phyloP scores from a whole-genome alignment of 306 rosid species.

The Prinsepia uniflora region DNA sequence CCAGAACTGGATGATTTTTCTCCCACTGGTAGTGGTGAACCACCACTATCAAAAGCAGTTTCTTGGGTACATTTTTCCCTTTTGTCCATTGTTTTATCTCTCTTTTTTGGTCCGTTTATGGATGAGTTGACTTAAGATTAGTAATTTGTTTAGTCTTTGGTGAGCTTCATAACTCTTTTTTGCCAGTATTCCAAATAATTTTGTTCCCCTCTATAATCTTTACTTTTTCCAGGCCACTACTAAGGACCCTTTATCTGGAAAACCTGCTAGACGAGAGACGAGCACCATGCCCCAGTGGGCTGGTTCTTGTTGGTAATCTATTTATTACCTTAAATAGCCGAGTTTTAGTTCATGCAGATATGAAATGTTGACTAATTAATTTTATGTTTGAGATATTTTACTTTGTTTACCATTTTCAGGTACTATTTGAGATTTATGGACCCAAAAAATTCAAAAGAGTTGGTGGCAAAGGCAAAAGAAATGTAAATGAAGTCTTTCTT shows the following conservation, averaged over 20 bases:
- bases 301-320: conserved; percentile 93
- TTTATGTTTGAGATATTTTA: not conserved
- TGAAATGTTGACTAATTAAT: not conserved
- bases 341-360: not conserved
- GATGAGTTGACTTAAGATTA: not conserved
- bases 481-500: conserved; percentile 33
- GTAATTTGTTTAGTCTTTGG: not conserved
- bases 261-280: conserved; percentile 83
- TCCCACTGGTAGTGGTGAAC: conserved; percentile 95
- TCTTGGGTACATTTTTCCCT: conserved; percentile 62
- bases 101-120: conserved; percentile 2
- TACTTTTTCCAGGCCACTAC: conserved; percentile 53
- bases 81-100: not conserved
- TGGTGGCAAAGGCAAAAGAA: conserved; percentile 76
- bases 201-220: conserved; percentile 11
- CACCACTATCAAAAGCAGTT: conserved; percentile 81
- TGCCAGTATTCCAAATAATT: not conserved
- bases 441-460: conserved; percentile 68
- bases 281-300: conserved; percentile 99
- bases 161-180: not conserved
- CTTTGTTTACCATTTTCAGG: conserved; percentile 41
- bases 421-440: conserved; percentile 97
- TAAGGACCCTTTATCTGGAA: conserved; percentile 66
- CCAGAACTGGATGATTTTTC: conserved; percentile 97
- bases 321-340: conserved; percentile 21